Base-by-base conservation (phyloP, 2,329 filamentous ascomycete genomes). In the Cytospora piceae region DNA sequence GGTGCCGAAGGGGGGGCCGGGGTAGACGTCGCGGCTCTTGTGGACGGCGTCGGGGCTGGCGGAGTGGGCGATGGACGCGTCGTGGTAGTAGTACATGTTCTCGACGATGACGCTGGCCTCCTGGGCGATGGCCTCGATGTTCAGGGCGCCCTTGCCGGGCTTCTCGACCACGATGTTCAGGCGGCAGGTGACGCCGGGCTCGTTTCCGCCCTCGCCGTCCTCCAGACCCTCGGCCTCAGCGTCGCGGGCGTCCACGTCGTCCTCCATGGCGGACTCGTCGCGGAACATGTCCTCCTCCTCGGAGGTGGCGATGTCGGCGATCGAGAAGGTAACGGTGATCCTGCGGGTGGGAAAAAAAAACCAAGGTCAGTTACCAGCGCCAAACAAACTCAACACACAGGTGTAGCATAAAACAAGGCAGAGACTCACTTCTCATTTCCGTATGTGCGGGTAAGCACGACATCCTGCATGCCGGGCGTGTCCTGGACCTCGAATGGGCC, bases 101-200 rank as follows among this genome's bases (percentile, higher is more conserved):
- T 97, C 92, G 74, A 98, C 90, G 72, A 93, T 83, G 77, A 98
- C 90, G 76, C 88, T 83, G 73, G 94, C 93, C 72, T 97, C 92
- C 80, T 95, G 90, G 37, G 92, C 93, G 67, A 91, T 83, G 67
- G 93, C 91, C 78, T 97, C 93, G 72, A 99, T 88, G 78, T 91
- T 89, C 70, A 99, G 85, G 32, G 93, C 93, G 67, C 94, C 94
- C 75, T 92, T 90, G 79, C 86, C 87, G 67, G 90, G 84, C 83
- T 97, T 96, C 84, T 96, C 93, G 66, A 99, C 85, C 58, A 94
- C 89, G 73, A 99, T 88, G 79, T 90, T 93, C 69, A 97, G 84
- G 71, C 90, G 90, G 73, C 91, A 92, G 64, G 94, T 93, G 76
- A 94, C 93, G 67, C 87, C 84, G 49, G 85, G 79, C 27, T 79